Evolutionary conservation across 495 filamentous ascomycete genomes (phyloP), one percentile per base, ranked within the genome.

Genomic region (Filosporella fistucella): DNA sequence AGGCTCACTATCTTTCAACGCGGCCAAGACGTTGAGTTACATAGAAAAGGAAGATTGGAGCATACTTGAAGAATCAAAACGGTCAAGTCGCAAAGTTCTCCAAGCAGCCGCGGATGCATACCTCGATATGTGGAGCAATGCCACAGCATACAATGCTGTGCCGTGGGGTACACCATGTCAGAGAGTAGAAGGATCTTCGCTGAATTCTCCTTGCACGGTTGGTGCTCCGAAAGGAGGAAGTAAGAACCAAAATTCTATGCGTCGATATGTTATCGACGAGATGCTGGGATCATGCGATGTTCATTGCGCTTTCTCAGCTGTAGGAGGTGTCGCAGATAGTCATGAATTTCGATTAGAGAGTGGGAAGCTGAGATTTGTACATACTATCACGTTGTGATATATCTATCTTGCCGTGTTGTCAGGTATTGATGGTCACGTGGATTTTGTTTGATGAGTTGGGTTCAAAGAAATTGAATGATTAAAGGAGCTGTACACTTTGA

Each of bases 231-330:
- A 43, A 6, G 69, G 70, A 0, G 70, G 70, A 0, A 69, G 62
- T 42, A 29, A 52, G 12, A 65, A 56, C 52, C 43, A 42, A 14
- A 73, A 73, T 42, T 64, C 62, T 1, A 70, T 66, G 26, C 55
- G 71, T 20, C 56, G 71, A 21, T 74, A 75, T 52, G 70, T 75
- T n/a, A 72, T 75, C 44, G 71, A 75, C 44, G 70, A 75, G 58
- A 60, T 57, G 18, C 28, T 69, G 1, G 71, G 71, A 8, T 68
- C 64, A 3, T 67, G 70, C 6, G 69, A 75, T 49, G 66, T 74
- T 12, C 46, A 74, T 11, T 75, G 69, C 42, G 64, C 66, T 2
- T 75, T 75, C 48, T 63, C 72, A 45, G 60, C 64, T 20, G 52
- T 75, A 13, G 69, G 69, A 4, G 56, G 56, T 34, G 57, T 64